Base-by-base conservation (phyloP, 768 basidiomycete genomes). In the Pleurotus cornucopiae region DNA sequence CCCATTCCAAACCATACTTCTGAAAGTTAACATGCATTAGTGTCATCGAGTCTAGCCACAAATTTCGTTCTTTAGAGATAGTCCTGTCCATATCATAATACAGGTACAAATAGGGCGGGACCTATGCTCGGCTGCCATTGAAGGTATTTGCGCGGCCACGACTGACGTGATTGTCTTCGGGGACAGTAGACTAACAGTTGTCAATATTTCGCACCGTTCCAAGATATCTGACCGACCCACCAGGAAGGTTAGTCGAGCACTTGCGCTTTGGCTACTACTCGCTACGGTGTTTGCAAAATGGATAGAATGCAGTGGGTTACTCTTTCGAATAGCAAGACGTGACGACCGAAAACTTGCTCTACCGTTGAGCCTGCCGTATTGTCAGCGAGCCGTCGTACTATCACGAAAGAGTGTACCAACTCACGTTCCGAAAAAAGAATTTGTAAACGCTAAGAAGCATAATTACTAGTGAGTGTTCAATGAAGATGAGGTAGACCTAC, bases 341-440 rank as follows among this genome's bases (percentile, higher is more conserved):
- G 49, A 23, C 37, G 34, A 14, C 21, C 49, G 30, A 11, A 52
- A 26, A 18, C 21, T 40, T 20, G 38, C 20, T 20, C 49, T 13
- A 7, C 26, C 34, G 23, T 52, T 52, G 13, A 52, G 16, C n/a
- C 49, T 52, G 20, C 11, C 11, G 6, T 11, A 30, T 26, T 4
- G 4, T 13, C 47, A 30, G 6, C 4, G 21, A 7, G 26, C 5
- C 20, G 20, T 20, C 20, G 20, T 20, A 20, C 13, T 26, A 51
- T 16, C 12, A 18, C n/a, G 9, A 38, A 23, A 6, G 30, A 6
- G 5, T 12, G 16, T 37, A 16, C 5, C 6, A 37, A 16, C 49
- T 18, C 37, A 52, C 49, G 49, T 40, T 40, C 49, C 49, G 21
- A 52, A 52, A 20, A 52, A 52, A 12, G 49, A 52, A 40, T 52